Percentiles rank a stretch among this genome's conserved stretches.
Conservation (phyloP, 202 grass and related monocot genomes). For the Elaeis oleifera region DNA sequence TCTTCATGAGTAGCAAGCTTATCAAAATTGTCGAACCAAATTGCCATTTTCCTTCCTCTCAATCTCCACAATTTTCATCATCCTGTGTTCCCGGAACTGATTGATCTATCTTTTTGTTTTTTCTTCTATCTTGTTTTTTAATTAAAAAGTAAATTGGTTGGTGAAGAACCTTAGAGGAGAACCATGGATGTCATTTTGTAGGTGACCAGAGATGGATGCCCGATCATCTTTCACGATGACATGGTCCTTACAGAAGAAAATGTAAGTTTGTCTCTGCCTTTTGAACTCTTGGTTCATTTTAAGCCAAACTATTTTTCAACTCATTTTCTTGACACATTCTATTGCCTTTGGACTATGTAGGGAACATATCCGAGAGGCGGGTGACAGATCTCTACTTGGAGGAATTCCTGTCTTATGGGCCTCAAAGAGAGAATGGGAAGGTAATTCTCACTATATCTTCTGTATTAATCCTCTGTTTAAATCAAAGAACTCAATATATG, state of each 20-base stretch:
- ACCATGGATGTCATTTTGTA: slow-evolving; percentile 8
- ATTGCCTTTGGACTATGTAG: not conserved
- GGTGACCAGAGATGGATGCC: slow-evolving; percentile 13
- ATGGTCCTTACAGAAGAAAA: slow-evolving; percentile 4
- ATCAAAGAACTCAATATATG: too few relatives aligned
- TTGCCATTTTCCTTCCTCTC: too few relatives aligned
- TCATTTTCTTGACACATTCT: not conserved
- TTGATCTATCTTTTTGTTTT: slow-evolving; percentile 24
- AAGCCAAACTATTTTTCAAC: not conserved
- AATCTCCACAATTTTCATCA: too few relatives aligned
- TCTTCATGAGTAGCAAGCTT: too few relatives aligned
- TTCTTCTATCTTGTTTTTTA: too few relatives aligned
- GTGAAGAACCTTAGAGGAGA: too few relatives aligned
- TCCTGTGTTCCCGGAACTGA: slow-evolving; percentile 22
- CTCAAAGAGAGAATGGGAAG: slow-evolving; percentile 8
- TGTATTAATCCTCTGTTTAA: too few relatives aligned
- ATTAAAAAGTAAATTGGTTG: too few relatives aligned
- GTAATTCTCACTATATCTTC: not conserved
- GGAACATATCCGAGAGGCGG: not conserved
- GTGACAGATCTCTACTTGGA: slow-evolving; percentile 10
- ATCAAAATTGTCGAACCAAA: too few relatives aligned
- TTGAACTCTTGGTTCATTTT: not conserved
- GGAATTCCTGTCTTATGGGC: slow-evolving; percentile 18
- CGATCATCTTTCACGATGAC: slow-evolving; percentile 16
- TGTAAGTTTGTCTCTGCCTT: slow-evolving; percentile 1